Conservation (phyloP, 441 rosid genomes). For the Macaranga tanarius region DNA sequence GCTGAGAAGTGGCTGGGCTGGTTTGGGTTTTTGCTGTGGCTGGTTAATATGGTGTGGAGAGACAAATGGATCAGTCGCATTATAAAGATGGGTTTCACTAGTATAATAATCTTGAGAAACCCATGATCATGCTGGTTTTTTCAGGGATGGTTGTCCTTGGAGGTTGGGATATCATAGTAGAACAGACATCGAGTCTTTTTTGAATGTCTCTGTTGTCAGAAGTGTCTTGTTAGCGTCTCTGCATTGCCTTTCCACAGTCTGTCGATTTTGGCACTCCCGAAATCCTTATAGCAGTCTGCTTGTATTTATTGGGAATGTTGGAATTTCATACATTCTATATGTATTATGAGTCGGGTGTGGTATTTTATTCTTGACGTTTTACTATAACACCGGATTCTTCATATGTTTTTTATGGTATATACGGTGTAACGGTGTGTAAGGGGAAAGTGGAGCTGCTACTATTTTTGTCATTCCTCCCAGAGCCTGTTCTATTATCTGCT, state of each 20-base stretch:
- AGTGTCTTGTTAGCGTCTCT: constrained; percentile 18
- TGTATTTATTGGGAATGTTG: constrained; percentile 14
- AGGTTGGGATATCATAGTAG: constrained; percentile 23
- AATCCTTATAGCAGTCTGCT: constrained; percentile 12
- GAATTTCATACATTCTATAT: constrained; percentile 11
- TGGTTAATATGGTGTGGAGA: constrained; percentile 7
- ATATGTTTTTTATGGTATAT: constrained; percentile 6
- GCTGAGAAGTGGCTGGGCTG: constrained; percentile 24
- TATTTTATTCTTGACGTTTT: too few relatives aligned
- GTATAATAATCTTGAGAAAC: constrained; percentile 21
- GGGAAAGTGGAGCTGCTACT: not conserved
- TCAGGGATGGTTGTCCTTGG: constrained; percentile 6
- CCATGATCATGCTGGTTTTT: constrained; percentile 17
- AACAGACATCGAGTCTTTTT: constrained; percentile 10
- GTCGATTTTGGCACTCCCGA: constrained; percentile 32
- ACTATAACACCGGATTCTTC: too few relatives aligned
- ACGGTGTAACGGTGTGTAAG: constrained; percentile 1
- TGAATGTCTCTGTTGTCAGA: constrained; percentile 7
- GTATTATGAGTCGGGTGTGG: not conserved
- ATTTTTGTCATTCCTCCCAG: not conserved
- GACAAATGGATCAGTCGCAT: constrained; percentile 11
- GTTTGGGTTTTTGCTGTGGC: constrained; percentile 18
- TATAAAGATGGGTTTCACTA: constrained; percentile 18
- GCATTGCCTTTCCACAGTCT: not conserved
- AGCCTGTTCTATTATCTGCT: too few relatives aligned